Conservation (phyloP, 2,329 filamentous ascomycete genomes). For the Shiraia bambusicola region DNA sequence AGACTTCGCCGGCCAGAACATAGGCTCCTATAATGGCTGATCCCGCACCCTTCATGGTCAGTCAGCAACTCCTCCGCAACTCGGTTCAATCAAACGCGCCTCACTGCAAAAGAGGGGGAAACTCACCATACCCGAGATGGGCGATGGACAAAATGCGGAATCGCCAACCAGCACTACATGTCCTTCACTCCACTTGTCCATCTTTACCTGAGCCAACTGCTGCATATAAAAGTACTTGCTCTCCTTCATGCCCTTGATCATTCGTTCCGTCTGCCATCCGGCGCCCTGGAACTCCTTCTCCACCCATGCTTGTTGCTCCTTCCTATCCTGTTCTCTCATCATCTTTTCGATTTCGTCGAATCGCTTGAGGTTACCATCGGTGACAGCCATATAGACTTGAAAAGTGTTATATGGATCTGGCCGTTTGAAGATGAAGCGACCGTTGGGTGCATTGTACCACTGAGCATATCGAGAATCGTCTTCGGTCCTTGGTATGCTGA, state of each 20-base stretch:
- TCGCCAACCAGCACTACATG: slow-evolving; percentile 44
- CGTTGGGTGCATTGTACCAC: slow-evolving; percentile 29
- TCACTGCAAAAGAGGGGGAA: neutral
- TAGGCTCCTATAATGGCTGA: slow-evolving; percentile 45
- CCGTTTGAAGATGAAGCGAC: slow-evolving; percentile 24
- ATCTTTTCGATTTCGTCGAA: slow-evolving; percentile 21
- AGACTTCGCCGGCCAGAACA: slow-evolving; percentile 43
- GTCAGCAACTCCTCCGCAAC: neutral
- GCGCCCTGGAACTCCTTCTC: slow-evolving; percentile 36
- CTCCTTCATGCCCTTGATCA: slow-evolving; percentile 44
- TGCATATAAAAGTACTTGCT: slow-evolving; percentile 51
- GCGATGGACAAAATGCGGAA: slow-evolving; percentile 43
- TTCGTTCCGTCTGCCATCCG: slow-evolving; percentile 42
- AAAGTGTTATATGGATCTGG: slow-evolving; percentile 27
- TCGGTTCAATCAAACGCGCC: neutral
- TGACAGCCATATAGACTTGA: slow-evolving; percentile 19
- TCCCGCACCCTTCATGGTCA: slow-evolving; percentile 23
- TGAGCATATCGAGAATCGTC: slow-evolving; percentile 25
- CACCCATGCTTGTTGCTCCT: slow-evolving; percentile 25
- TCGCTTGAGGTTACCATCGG: slow-evolving; percentile 17
- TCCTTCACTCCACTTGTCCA: slow-evolving; percentile 39
- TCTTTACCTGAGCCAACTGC: slow-evolving; percentile 44
- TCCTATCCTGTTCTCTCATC: slow-evolving; percentile 10
- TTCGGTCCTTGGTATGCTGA: slow-evolving; percentile 28
- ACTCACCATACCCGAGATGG: slow-evolving; percentile 31